Conservation (phyloP, 108 stramenopile genomes). For the Cyclostephanos invisitatus region DNA sequence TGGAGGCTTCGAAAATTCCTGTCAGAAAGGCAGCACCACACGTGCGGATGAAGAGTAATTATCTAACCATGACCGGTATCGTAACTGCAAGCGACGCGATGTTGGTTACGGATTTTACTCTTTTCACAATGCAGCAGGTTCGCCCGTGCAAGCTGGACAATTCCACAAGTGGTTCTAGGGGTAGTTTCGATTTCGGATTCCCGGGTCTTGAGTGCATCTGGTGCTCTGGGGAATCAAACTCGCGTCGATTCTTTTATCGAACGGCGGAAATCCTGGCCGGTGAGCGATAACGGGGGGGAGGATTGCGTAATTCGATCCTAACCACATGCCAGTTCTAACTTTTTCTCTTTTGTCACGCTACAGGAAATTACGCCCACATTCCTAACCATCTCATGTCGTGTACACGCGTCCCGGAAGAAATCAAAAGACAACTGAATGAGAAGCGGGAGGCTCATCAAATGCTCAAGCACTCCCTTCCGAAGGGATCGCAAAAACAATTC, state of each 20-base stretch:
- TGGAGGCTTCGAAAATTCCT: conserved; percentile 5
- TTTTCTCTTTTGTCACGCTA: not conserved
- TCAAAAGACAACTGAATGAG: conserved; percentile 56
- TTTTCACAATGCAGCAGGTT: conserved; percentile 39
- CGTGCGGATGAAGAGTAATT: conserved; percentile 7
- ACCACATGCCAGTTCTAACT: too few species aligned
- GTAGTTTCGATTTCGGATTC: conserved; percentile 39
- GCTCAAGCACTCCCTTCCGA: conserved; percentile 27
- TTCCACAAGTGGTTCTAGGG: conserved; percentile 37
- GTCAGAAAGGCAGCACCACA: conserved; percentile 10
- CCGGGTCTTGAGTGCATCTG: conserved; percentile 51
- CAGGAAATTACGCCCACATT: conserved; percentile 49
- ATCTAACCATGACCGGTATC: conserved; percentile 21
- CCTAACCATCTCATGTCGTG: conserved; percentile 50
- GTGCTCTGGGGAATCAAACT: conserved; percentile 33
- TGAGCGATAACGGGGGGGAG: conserved; percentile 10
- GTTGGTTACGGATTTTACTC: conserved; percentile 44
- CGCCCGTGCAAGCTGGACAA: conserved; percentile 37
- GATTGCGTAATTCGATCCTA: too few species aligned
- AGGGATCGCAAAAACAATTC: conserved; percentile 37
- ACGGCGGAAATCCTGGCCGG: conserved; percentile 50
- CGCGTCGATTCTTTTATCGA: conserved; percentile 52
- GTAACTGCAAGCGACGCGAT: conserved; percentile 23
- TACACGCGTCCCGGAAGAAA: conserved; percentile 15
- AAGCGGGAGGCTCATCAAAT: conserved; percentile 49